phyloP scores from a whole-genome alignment of 306 rosid genomes.

The Quercus suber region DNA sequence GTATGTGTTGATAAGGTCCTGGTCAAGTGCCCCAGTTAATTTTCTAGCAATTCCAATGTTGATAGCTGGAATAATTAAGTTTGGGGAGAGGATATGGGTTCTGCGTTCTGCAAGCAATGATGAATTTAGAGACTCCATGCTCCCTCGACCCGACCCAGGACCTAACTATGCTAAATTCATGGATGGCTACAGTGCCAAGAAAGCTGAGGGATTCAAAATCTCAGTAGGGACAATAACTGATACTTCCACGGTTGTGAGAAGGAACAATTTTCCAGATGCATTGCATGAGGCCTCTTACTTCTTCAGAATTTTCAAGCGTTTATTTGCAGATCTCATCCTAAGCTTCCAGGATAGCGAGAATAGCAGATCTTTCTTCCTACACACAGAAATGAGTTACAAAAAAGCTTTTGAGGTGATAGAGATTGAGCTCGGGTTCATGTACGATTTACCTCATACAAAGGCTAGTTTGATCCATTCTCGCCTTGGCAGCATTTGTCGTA shows the following conservation, averaged over 20 bases:
- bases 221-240: too few species aligned
- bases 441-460: neutral
- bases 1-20: neutral
- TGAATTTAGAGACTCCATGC: too few species aligned
- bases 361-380: neutral
- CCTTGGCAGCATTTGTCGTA: neutral
- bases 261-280: too few species aligned
- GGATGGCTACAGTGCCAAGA: too few species aligned
- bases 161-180: too few species aligned
- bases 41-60: neutral
- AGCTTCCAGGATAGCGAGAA: neutral
- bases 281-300: too few species aligned
- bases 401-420: neutral
- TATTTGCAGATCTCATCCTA: neutral
- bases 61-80: constrained; percentile 8
- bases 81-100: neutral
- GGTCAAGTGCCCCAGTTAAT: neutral
- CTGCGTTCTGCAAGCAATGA: neutral
- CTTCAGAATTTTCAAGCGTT: too few species aligned
- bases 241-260: too few species aligned
- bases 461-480: neutral
- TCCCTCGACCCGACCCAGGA: too few species aligned
- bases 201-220: too few species aligned
- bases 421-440: neutral
- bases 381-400: neutral